Evolutionary conservation across 2,329 filamentous ascomycete species (phyloP).

Genomic region (Aspergillus ruber): DNA sequence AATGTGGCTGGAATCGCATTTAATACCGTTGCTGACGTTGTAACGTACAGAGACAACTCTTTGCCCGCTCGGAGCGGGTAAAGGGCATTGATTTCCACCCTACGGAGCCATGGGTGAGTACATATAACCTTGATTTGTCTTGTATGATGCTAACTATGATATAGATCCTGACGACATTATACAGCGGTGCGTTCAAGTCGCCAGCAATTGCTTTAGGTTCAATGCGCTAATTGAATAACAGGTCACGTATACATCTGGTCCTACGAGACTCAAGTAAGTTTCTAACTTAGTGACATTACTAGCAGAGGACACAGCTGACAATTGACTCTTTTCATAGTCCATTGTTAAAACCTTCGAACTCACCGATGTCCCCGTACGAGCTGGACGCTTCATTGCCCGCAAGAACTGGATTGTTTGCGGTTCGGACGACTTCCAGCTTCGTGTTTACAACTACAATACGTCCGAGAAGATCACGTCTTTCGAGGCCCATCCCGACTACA

Average conservation of each 20-base stretch:
- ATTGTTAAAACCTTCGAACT: slow-evolving; percentile 99
- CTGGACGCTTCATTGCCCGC: slow-evolving; percentile 88
- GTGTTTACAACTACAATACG: slow-evolving; percentile 99
- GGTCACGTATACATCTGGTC: slow-evolving; percentile 99
- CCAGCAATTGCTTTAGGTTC: slow-evolving; percentile 4
- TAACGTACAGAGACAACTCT: slow-evolving; percentile 62
- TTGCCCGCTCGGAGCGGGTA: slow-evolving; percentile 88
- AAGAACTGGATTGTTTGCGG: slow-evolving; percentile 99
- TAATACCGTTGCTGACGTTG: slow-evolving; percentile 32
- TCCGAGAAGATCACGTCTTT: slow-evolving; percentile 97
- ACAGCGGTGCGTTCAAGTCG: slow-evolving; percentile 63
- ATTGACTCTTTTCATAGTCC: slow-evolving; percentile 43
- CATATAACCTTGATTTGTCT: slow-evolving; percentile 1
- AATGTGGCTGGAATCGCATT: slow-evolving; percentile 1
- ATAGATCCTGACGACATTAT: slow-evolving; percentile 79
- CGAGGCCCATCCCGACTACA: slow-evolving; percentile 97
- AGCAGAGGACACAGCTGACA: slow-evolving; percentile 8
- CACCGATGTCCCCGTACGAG: slow-evolving; percentile 94
- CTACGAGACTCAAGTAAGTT: slow-evolving; percentile 72
- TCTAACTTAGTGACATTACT: not conserved
- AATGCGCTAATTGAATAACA: slow-evolving; percentile 34
- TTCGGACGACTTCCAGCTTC: slow-evolving; percentile 80
- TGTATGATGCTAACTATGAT: slow-evolving; percentile 16
- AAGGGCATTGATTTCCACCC: slow-evolving; percentile 98
- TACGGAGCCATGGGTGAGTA: slow-evolving; percentile 81